Conservation (phyloP, 2,329 filamentous ascomycete species). For the Penicillium sp. region DNA sequence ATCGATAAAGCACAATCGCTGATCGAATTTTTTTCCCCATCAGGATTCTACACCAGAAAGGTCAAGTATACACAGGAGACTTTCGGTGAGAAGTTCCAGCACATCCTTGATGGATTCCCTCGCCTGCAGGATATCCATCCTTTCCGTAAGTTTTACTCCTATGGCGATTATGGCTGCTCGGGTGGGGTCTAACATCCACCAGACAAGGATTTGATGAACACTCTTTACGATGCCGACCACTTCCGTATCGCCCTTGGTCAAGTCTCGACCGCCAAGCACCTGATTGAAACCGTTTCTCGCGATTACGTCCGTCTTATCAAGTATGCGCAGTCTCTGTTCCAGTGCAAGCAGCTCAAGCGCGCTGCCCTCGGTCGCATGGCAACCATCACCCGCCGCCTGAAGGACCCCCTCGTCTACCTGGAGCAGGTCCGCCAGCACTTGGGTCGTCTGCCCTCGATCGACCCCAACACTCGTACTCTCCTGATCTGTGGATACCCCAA, state of each 20-base stretch:
- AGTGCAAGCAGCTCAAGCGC: constrained; percentile 98
- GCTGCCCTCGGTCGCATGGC: constrained; percentile 97
- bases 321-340: constrained; percentile 94
- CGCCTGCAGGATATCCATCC: constrained; percentile 92
- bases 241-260: constrained; percentile 97
- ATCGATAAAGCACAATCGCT: constrained; percentile 32
- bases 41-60: constrained; percentile 92
- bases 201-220: constrained; percentile 86
- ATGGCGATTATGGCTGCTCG: constrained; percentile 1
- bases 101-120: constrained; percentile 90
- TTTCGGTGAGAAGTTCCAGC: constrained; percentile 87
- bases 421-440: constrained; percentile 97
- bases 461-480: constrained; percentile 93
- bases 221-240: constrained; percentile 96
- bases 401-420: constrained; percentile 91
- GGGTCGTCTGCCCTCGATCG: constrained; percentile 95
- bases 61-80: constrained; percentile 98
- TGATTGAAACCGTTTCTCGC: constrained; percentile 93
- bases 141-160: constrained; percentile 62
- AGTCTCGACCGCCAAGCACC: constrained; percentile 89
- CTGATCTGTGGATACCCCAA: constrained; percentile 98
- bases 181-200: constrained; percentile 19
- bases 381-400: constrained; percentile 89
- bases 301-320: constrained; percentile 96
- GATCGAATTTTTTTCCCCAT: constrained; percentile 27